Conservation (phyloP, 2,329 filamentous ascomycete species). For the Sphaceloma murrayae region DNA sequence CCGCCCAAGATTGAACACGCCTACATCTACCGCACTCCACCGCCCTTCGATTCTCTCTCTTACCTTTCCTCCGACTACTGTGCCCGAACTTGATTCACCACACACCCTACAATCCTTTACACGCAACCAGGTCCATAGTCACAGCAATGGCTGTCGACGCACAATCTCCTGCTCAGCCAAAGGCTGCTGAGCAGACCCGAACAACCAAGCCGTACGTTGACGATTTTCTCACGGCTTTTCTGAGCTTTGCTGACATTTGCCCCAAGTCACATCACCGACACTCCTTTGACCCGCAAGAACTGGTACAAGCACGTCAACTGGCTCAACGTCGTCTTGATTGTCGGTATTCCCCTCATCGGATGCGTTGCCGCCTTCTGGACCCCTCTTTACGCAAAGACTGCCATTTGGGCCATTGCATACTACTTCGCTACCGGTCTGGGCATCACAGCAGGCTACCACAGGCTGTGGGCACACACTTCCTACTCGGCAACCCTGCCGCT, state of each 20-base stretch:
- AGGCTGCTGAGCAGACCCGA: conserved; percentile 11
- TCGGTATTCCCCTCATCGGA: conserved; percentile 65
- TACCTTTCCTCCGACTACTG: too few species aligned
- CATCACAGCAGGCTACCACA: conserved; percentile 55
- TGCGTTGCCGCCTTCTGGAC: conserved; percentile 69
- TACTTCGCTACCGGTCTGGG: conserved; percentile 62
- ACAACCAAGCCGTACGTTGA: conserved; percentile 6
- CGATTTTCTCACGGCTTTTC: too few species aligned
- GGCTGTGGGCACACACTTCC: conserved; percentile 77
- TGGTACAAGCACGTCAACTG: conserved; percentile 93
- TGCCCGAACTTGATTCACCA: not conserved
- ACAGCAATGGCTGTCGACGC: conserved; percentile 3
- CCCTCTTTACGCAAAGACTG: conserved; percentile 61
- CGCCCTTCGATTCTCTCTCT: not conserved
- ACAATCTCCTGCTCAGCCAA: conserved; percentile 3
- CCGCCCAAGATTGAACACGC: too few species aligned
- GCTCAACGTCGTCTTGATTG: conserved; percentile 75
- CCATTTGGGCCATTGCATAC: conserved; percentile 63
- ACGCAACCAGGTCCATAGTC: conserved; percentile 3
- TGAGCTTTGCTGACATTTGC: too few species aligned
- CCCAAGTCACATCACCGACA: conserved; percentile 63
- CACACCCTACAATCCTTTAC: conserved; percentile 1
- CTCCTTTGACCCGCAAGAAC: conserved; percentile 68
- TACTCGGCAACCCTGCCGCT: conserved; percentile 70
- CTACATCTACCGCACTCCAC: too few species aligned